Percentiles rank a stretch among this genome's conserved stretches.
Evolutionary conservation across 2,329 filamentous ascomycete species (phyloP).

Genomic region (Paecilomyces fulvus): DNA sequence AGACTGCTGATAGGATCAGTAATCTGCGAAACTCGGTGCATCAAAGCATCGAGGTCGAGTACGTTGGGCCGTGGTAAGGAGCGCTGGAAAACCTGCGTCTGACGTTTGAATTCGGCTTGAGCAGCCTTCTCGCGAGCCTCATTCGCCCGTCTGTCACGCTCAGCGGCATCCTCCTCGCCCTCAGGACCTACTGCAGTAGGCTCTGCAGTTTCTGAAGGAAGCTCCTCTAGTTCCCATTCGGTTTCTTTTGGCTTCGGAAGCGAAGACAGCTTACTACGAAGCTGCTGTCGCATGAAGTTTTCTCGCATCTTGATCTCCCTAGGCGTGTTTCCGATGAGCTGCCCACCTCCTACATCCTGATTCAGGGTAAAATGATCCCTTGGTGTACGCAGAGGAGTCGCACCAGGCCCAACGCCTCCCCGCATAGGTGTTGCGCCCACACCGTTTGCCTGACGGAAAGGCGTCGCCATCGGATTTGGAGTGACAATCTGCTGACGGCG

Average conservation of each 20-base stretch:
- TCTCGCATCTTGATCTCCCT: slow-evolving; percentile 66
- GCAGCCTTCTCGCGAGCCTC: slow-evolving; percentile 55
- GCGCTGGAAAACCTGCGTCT: slow-evolving; percentile 86
- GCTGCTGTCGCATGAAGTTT: slow-evolving; percentile 56
- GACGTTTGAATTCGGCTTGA: slow-evolving; percentile 64
- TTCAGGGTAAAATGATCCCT: slow-evolving; percentile 84
- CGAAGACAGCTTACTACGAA: slow-evolving; percentile 59
- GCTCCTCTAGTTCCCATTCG: slow-evolving; percentile 80
- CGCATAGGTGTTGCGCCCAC: slow-evolving; percentile 58
- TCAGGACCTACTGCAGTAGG: slow-evolving; percentile 40
- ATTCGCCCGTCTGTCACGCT: slow-evolving; percentile 64
- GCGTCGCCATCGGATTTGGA: slow-evolving; percentile 91
- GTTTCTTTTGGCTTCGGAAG: slow-evolving; percentile 88
- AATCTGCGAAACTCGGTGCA: slow-evolving; percentile 54
- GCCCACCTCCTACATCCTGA: slow-evolving; percentile 55
- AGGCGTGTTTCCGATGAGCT: slow-evolving; percentile 65
- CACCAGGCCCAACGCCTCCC: slow-evolving; percentile 56
- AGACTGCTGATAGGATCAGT: slow-evolving; percentile 57
- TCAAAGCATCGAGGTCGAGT: slow-evolving; percentile 62
- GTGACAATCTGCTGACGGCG: slow-evolving; percentile 76
- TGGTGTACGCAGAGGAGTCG: slow-evolving; percentile 80
- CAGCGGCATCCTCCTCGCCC: slow-evolving; percentile 60
- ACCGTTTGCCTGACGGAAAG: slow-evolving; percentile 60
- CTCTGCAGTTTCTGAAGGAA: slow-evolving; percentile 74
- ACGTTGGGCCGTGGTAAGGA: slow-evolving; percentile 67